Evolutionary conservation across 78 protist species (phyloP).

Genomic region (Ministeria vibrans): DNA sequence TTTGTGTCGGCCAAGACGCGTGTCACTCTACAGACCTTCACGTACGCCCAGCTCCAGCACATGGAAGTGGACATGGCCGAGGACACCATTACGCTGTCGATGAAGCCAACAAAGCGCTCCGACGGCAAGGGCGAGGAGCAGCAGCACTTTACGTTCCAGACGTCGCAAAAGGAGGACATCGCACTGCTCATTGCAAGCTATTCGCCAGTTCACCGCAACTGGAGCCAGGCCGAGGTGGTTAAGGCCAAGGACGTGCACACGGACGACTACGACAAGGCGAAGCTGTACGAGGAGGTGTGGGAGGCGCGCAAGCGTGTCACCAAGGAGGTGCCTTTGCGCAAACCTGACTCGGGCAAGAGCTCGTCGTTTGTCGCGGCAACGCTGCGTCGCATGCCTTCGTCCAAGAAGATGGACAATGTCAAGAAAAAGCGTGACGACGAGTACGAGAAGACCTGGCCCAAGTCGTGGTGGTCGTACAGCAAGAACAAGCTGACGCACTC

Average conservation of each 20-base stretch:
- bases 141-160: not conserved
- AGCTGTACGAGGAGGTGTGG: not conserved
- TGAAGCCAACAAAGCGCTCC: not conserved
- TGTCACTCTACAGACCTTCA: not conserved
- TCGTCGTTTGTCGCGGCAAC: not conserved
- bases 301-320: not conserved
- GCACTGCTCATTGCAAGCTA: not conserved
- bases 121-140: not conserved
- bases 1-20: not conserved
- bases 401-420: not conserved
- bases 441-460: not conserved
- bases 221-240: not conserved
- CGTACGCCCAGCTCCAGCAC: not conserved
- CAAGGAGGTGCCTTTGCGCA: too few species aligned
- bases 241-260: not conserved
- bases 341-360: not conserved
- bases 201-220: slow-evolving; percentile 5
- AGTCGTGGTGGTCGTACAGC: not conserved
- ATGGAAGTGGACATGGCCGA: not conserved
- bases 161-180: not conserved
- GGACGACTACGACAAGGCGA: not conserved
- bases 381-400: not conserved
- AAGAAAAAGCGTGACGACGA: not conserved
- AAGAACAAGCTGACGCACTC: not conserved
- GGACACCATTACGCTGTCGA: not conserved